Evolutionary conservation across 768 basidiomycete genomes (phyloP).

Genomic region (Amanita subjunquillea): DNA sequence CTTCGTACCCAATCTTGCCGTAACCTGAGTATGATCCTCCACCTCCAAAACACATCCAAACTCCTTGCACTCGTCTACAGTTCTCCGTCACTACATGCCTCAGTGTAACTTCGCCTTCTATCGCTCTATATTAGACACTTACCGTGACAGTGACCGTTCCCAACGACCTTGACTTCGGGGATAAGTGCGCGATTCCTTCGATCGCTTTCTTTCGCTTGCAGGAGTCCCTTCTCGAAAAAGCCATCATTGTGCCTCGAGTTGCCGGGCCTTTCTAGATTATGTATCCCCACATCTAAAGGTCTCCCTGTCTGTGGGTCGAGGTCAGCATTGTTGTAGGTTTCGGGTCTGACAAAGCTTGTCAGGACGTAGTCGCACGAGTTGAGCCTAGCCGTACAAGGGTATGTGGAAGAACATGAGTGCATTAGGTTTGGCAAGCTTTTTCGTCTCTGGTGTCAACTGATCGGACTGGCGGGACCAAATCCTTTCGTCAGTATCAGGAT

Average conservation of each 20-base stretch:
- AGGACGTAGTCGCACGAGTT: background rate
- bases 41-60: slow-evolving; percentile 90
- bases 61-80: slow-evolving; percentile 72
- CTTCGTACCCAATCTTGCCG: slow-evolving; percentile 58
- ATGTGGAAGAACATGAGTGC: slow-evolving; percentile 98
- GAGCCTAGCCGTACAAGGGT: slow-evolving; percentile 51
- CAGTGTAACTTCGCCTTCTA: background rate
- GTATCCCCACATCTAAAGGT: slow-evolving; percentile 59
- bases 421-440: slow-evolving; percentile 81
- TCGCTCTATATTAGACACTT: slow-evolving; percentile 13
- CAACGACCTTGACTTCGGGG: slow-evolving; percentile 78
- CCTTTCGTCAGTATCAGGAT: slow-evolving; percentile 55
- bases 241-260: slow-evolving; percentile 64
- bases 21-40: slow-evolving; percentile 84
- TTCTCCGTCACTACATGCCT: slow-evolving; percentile 66
- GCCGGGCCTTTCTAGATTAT: slow-evolving; percentile 48
- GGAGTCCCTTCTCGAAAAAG: slow-evolving; percentile 76
- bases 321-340: slow-evolving; percentile 68
- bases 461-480: slow-evolving; percentile 54
- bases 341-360: slow-evolving; percentile 36
- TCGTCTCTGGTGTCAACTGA: slow-evolving; percentile 44
- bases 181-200: slow-evolving; percentile 35
- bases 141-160: slow-evolving; percentile 89
- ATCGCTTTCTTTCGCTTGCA: slow-evolving; percentile 63
- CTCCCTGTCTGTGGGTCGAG: slow-evolving; percentile 45